A percentile compares a stretch with the other conserved stretches of the same genome.
These are phyloP conservation scores for Talaromyces albobiverticillius DNA, from an alignment of 2,329 filamentous ascomycete species.

Conservation along the genomic window DNA sequence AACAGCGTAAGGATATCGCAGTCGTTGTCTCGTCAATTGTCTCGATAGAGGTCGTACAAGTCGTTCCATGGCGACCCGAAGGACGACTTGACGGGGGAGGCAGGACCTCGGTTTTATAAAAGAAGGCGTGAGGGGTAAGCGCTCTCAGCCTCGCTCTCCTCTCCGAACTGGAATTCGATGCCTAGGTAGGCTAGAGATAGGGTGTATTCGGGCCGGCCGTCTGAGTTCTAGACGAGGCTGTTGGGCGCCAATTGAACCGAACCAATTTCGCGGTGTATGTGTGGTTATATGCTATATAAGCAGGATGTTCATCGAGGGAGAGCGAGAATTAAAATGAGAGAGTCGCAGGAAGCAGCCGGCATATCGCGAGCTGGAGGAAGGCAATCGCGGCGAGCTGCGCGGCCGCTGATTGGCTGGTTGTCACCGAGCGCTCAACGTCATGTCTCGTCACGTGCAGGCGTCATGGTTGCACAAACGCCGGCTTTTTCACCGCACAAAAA, in stretches of 20 bases:
- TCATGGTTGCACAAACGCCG: not conserved
- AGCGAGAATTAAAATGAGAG: too few relatives aligned
- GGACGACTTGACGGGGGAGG: not conserved
- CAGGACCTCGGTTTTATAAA: not conserved
- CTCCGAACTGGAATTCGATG: too few relatives aligned
- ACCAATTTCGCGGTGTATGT: too few relatives aligned
- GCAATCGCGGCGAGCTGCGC: not conserved
- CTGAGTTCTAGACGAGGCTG: too few relatives aligned
- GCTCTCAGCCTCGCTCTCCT: too few relatives aligned
- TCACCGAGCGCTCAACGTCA: constrained; percentile 8
- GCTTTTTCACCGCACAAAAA: too few relatives aligned
- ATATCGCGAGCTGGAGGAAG: not conserved
- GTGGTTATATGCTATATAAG: too few relatives aligned
- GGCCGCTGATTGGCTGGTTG: constrained; percentile 4
- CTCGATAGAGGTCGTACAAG: constrained; percentile 34
- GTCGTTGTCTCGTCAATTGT: constrained; percentile 33
- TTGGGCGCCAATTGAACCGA: too few relatives aligned
- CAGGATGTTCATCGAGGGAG: too few relatives aligned
- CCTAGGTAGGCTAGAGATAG: too few relatives aligned
- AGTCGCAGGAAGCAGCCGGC: not conserved
- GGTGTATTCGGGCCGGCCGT: too few relatives aligned
- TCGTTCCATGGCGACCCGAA: constrained; percentile 34
- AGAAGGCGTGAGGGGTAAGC: constrained; percentile 8
- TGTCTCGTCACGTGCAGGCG: constrained; percentile 3
- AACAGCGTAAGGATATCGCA: constrained; percentile 35